A percentile compares a stretch with the other conserved stretches of the same genome.
Conservation (phyloP, 192 early-diverging fungal genomes). For the Coemansia sp. region DNA sequence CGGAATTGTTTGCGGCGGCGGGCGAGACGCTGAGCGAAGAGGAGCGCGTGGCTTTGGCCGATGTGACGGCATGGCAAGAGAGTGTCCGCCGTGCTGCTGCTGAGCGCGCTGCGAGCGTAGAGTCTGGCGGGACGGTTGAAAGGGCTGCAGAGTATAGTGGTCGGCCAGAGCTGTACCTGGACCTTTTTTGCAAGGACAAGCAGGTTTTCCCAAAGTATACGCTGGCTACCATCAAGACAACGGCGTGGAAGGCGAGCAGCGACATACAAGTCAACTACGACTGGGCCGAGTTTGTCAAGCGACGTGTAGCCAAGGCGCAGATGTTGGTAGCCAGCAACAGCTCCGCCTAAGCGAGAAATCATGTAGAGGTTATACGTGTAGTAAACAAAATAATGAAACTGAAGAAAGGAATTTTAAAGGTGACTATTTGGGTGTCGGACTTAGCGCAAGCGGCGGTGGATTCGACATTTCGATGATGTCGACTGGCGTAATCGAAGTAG, state of each 20-base stretch:
- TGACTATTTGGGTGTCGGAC: background rate
- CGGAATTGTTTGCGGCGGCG: conserved; percentile 27
- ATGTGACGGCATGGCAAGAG: conserved; percentile 34
- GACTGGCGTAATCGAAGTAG: background rate
- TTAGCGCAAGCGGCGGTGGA: background rate
- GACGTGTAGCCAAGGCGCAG: conserved; percentile 43
- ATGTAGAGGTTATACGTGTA: background rate
- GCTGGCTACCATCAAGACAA: conserved; percentile 53
- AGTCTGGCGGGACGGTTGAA: background rate
- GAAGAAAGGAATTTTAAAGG: background rate
- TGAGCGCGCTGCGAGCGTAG: background rate
- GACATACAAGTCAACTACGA: conserved; percentile 57
- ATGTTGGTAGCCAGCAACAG: conserved; percentile 14
- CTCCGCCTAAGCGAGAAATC: background rate
- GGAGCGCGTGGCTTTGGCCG: conserved; percentile 44
- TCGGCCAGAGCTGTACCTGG: conserved; percentile 49
- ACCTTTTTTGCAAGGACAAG: conserved; percentile 46
- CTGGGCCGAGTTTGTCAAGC: conserved; percentile 55
- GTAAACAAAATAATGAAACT: background rate
- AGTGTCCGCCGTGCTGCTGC: background rate
- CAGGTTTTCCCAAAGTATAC: conserved; percentile 31
- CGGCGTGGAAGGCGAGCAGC: conserved; percentile 53
- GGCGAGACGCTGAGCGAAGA: conserved; percentile 34
- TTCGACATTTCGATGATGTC: background rate
- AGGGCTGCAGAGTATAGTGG: conserved; percentile 27